Evolutionary conservation across 148 eudicot species (phyloP).

Genomic region (Talinum fruticosum): DNA sequence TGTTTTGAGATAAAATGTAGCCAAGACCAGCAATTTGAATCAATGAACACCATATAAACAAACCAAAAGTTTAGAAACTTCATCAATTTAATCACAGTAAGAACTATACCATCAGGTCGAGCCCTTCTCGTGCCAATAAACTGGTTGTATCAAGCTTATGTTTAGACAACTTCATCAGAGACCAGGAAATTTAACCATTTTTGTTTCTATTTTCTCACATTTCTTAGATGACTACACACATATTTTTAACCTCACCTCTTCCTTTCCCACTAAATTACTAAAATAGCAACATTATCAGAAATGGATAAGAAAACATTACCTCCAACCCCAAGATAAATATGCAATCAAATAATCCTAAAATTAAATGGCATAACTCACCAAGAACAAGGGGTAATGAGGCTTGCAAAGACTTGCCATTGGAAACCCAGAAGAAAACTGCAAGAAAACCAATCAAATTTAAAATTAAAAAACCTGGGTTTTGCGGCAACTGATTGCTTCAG

Average conservation of each 20-base stretch:
- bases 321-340: background rate
- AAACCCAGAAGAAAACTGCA: background rate
- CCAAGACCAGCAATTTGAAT: background rate
- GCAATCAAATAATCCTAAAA: background rate
- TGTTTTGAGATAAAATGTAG: too few species aligned
- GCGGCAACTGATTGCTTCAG: background rate
- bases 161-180: background rate
- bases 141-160: background rate
- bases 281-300: background rate
- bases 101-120: background rate
- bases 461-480: background rate
- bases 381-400: background rate
- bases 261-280: too few species aligned
- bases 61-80: background rate
- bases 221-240: background rate
- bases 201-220: background rate
- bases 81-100: background rate
- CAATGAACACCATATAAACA: background rate
- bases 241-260: background rate
- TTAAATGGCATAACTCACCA: background rate
- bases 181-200: background rate
- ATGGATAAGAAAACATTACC: background rate
- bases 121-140: background rate
- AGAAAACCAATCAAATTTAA: background rate
- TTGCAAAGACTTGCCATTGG: slow-evolving; percentile 7